phyloP scores from a whole-genome alignment of 495 filamentous ascomycete genomes.

The Penicillium lividum region DNA sequence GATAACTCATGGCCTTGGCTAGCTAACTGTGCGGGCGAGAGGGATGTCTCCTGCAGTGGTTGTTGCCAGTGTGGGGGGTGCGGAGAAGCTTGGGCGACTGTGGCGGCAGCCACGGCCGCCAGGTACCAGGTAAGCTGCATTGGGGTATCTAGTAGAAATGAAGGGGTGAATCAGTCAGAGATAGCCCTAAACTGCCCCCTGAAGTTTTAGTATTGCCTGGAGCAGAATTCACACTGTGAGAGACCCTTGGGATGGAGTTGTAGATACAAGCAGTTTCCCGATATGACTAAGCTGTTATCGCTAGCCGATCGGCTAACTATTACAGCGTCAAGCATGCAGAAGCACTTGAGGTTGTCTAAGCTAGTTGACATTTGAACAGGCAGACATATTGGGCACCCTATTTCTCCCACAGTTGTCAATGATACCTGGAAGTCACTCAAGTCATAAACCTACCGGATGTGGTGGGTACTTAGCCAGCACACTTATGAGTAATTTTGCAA shows the following conservation, averaged over 20 bases:
- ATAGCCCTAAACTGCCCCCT: background rate
- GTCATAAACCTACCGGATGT: too few species aligned
- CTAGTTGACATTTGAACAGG: too few species aligned
- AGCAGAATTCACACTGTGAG: background rate
- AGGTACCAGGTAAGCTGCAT: slow-evolving; percentile 30
- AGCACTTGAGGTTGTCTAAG: too few species aligned
- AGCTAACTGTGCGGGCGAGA: slow-evolving; percentile 2
- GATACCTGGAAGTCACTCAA: too few species aligned
- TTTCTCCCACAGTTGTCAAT: too few species aligned
- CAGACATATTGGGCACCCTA: too few species aligned
- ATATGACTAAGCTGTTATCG: background rate
- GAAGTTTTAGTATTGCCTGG: background rate
- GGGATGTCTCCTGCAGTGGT: slow-evolving; percentile 17
- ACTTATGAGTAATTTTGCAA: background rate
- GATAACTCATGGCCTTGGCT: slow-evolving; percentile 1
- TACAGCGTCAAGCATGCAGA: background rate
- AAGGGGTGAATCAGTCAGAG: background rate
- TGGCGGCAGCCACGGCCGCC: slow-evolving; percentile 25
- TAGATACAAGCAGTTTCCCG: background rate
- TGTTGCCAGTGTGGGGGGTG: slow-evolving; percentile 32
- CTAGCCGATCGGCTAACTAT: background rate
- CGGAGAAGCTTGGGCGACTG: slow-evolving; percentile 33
- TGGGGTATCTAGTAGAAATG: background rate
- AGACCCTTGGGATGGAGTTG: background rate
- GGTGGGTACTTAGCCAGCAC: too few species aligned